Evolutionary conservation across 345 rosid species (phyloP), one percentile per base, ranked within the genome.

Genomic region (Orychophragmus violaceus): DNA sequence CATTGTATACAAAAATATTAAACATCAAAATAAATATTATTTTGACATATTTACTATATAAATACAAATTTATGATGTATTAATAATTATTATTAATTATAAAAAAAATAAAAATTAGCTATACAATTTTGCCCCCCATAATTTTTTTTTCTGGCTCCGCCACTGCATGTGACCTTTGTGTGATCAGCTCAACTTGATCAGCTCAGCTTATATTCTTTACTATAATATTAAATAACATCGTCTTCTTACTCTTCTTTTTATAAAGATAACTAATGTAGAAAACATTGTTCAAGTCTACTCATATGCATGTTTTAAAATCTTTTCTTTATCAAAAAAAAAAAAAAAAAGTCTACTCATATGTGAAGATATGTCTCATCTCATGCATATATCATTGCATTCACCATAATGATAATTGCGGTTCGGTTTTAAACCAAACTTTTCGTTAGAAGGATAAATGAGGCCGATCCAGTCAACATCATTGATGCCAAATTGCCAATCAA

Each of bases 101-200:
- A n/a, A n/a, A n/a, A n/a, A n/a, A n/a, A n/a, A n/a, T n/a, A n/a
- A n/a, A n/a, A n/a, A n/a, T n/a, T n/a, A n/a, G n/a, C n/a, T n/a
- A n/a, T n/a, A n/a, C n/a, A n/a, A n/a, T n/a, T n/a, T n/a, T n/a
- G n/a, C n/a, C n/a, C n/a, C n/a, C n/a, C n/a, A n/a, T n/a, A n/a
- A n/a, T n/a, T n/a, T n/a, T n/a, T n/a, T n/a, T n/a, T n/a, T n/a
- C n/a, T n/a, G n/a, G n/a, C n/a, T n/a, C n/a, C n/a, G n/a, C n/a
- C n/a, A n/a, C n/a, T n/a, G n/a, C 71, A 64, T 4, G 61, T 72
- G 70, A 55, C 70, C 44, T 9, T 42, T 53, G 56, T 32, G 41
- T 63, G 16, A 55, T 55, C 11, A 3, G 64, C 23, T 59, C 50
- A 57, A 58, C 59, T 36, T 46, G 28, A 6, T 25, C 27, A 23